phyloP scores from a whole-genome alignment of 495 filamentous ascomycete genomes.

The Aspergillus diversus region DNA sequence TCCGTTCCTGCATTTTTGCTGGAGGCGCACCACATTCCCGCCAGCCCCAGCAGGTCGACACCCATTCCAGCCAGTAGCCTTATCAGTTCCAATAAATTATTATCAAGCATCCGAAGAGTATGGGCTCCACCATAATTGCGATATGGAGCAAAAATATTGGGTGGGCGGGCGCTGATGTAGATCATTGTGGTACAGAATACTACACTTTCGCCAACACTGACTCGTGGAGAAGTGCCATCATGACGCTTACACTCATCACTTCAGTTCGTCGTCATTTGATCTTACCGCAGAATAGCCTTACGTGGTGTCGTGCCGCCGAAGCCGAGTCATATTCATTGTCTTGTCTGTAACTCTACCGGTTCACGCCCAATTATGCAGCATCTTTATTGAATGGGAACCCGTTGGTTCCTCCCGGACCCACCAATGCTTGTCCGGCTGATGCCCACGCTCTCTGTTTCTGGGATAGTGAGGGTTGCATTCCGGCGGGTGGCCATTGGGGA shows the following conservation, averaged over 20 bases:
- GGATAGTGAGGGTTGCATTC: constrained; percentile 48
- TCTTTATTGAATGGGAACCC: constrained; percentile 27
- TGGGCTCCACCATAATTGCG: constrained; percentile 13
- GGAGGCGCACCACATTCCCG: constrained; percentile 42
- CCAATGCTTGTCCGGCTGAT: constrained; percentile 34
- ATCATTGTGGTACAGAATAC: constrained; percentile 28
- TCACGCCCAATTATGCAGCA: constrained; percentile 4
- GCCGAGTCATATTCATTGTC: constrained; percentile 16
- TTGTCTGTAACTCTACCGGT: constrained; percentile 14
- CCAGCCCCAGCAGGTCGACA: constrained; percentile 33
- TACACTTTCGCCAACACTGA: constrained; percentile 18
- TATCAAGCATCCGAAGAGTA: constrained; percentile 5
- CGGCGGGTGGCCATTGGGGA: constrained; percentile 38
- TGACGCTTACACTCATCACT: constrained; percentile 42
- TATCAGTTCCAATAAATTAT: constrained; percentile 15
- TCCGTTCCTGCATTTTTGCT: constrained; percentile 37
- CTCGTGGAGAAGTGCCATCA: constrained; percentile 29
- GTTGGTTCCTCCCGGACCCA: constrained; percentile 28
- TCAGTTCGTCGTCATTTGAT: constrained; percentile 10
- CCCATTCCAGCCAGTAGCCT: constrained; percentile 31
- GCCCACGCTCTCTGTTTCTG: constrained; percentile 33
- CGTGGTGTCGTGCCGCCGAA: constrained; percentile 10
- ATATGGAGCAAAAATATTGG: constrained; percentile 13
- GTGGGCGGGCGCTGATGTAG: constrained; percentile 13
- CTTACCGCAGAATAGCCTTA: not conserved